Conservation (phyloP, 768 basidiomycete genomes). For the Terana coerulea region DNA sequence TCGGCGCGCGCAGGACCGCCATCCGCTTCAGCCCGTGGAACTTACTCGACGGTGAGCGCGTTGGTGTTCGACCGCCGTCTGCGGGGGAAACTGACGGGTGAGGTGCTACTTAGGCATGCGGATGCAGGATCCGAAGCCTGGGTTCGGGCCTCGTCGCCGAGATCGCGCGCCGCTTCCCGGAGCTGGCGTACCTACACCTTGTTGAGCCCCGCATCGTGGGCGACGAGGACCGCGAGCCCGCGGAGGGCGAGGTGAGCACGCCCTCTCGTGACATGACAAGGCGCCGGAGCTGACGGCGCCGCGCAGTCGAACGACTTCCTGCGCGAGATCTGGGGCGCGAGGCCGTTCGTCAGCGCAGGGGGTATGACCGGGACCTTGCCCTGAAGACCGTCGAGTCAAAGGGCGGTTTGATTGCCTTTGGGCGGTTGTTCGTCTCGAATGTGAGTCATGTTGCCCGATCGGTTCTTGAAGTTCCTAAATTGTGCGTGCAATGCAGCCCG, state of each 20-base stretch:
- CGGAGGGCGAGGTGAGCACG: conserved; percentile 13
- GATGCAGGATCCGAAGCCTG: conserved; percentile 51
- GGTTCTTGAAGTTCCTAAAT: neutral
- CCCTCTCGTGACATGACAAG: neutral
- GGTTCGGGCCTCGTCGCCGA: conserved; percentile 43
- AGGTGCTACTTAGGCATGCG: conserved; percentile 32
- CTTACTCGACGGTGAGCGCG: neutral
- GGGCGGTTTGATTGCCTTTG: conserved; percentile 10
- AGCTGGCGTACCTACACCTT: conserved; percentile 37
- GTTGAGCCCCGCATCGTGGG: conserved; percentile 24
- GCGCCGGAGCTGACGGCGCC: neutral
- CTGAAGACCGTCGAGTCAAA: conserved; percentile 15
- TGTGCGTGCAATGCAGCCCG: neutral
- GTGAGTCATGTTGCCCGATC: neutral
- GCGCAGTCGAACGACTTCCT: conserved; percentile 18
- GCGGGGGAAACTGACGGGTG: neutral
- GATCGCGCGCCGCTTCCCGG: conserved; percentile 36
- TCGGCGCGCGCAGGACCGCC: conserved; percentile 39
- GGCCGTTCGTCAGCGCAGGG: conserved; percentile 22
- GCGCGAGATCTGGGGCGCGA: conserved; percentile 22
- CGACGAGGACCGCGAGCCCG: conserved; percentile 3
- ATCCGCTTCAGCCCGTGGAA: conserved; percentile 36
- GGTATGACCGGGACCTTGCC: conserved; percentile 19
- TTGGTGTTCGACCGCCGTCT: neutral
- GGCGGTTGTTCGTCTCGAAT: conserved; percentile 11